Evolutionary conservation across 169 alveolate genomes (phyloP).

Genomic region (Plasmodium vinckei): DNA sequence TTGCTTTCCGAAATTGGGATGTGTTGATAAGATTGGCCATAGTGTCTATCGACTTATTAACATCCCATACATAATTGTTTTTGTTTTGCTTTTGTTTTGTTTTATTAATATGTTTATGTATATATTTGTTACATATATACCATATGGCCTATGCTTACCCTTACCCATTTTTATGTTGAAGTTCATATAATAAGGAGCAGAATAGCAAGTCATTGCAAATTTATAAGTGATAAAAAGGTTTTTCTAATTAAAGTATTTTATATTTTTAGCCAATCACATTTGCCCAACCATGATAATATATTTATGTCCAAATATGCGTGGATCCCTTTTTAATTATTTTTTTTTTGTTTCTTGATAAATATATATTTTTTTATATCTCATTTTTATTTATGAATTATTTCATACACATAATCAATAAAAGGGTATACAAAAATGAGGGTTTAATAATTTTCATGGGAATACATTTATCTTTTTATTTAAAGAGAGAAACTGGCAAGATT

Average conservation of each 20-base stretch:
- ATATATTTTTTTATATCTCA: background rate
- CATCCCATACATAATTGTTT: no score
- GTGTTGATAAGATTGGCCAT: no score
- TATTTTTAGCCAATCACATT: slow-evolving; percentile 41
- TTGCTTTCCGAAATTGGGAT: no score
- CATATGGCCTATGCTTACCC: background rate
- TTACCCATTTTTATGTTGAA: slow-evolving; percentile 1
- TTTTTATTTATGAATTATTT: slow-evolving; percentile 5
- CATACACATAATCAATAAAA: no score
- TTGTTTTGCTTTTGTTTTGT: no score
- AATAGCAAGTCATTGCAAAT: slow-evolving; percentile 73
- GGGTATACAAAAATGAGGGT: no score
- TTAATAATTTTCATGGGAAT: slow-evolving; percentile 47
- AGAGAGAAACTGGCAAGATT: slow-evolving; percentile 68
- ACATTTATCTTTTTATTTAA: background rate
- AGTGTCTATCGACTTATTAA: no score
- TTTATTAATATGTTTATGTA: background rate
- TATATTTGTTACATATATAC: background rate
- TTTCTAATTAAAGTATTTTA: slow-evolving; percentile 22
- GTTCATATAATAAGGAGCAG: slow-evolving; percentile 53
- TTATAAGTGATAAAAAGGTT: slow-evolving; percentile 61
- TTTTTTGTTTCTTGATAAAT: background rate
- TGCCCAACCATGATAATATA: background rate
- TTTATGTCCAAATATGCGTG: background rate
- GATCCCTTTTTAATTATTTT: background rate